These are phyloP conservation scores for Didymosphaeria variabile DNA, from an alignment of 2,329 filamentous ascomycete genomes.

Conservation along the genomic window DNA sequence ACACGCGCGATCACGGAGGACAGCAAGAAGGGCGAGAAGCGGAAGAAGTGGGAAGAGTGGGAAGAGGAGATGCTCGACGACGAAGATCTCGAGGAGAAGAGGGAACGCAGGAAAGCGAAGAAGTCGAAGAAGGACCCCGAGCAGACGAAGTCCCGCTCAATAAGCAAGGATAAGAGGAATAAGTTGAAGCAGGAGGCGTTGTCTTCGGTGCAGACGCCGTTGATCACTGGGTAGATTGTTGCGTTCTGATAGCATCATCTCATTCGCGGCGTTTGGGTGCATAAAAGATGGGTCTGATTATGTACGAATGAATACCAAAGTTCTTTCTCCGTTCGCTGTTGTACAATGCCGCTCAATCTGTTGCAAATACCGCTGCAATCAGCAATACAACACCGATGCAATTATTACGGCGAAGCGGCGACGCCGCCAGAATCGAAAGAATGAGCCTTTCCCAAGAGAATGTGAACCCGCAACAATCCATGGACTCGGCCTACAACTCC, in stretches of 20 bases:
- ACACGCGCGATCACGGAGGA: constrained; percentile 38
- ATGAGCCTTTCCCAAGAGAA: background rate
- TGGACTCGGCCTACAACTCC: constrained; percentile 33
- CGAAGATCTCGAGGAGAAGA: constrained; percentile 46
- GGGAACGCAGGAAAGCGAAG: constrained; percentile 62
- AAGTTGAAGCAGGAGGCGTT: constrained; percentile 60
- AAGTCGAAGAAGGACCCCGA: constrained; percentile 41
- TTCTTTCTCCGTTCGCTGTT: background rate
- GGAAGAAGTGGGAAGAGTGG: constrained; percentile 51
- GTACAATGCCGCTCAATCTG: background rate
- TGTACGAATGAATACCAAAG: constrained; percentile 11
- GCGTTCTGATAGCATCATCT: background rate
- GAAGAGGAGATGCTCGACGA: constrained; percentile 49
- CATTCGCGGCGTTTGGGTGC: constrained; percentile 15
- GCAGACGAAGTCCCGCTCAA: constrained; percentile 35
- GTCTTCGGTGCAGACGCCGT: constrained; percentile 52
- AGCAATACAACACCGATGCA: background rate
- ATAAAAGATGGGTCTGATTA: constrained; percentile 8
- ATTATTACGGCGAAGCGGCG: background rate
- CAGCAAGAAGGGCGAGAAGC: constrained; percentile 41
- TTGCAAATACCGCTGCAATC: background rate
- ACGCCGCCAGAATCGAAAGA: background rate
- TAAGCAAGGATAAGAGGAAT: constrained; percentile 59
- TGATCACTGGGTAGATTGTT: constrained; percentile 33
- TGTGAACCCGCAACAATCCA: background rate